These are phyloP conservation scores for Coemansia sp. DNA, from an alignment of 192 early-diverging fungal genomes.

Conservation along the genomic window DNA sequence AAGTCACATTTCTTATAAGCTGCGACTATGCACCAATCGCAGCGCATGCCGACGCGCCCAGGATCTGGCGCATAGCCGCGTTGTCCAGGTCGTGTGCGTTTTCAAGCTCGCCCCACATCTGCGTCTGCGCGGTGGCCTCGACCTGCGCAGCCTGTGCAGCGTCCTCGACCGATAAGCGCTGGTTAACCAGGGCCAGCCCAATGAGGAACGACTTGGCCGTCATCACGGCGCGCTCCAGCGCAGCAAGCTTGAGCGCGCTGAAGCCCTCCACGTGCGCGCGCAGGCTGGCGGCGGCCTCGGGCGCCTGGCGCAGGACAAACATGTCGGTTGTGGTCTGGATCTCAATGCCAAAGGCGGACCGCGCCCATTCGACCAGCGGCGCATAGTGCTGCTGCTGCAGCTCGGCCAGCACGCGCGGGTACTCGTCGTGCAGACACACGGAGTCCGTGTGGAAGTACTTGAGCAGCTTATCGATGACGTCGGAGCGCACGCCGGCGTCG, in stretches of 20 bases:
- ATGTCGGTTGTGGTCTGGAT: slow-evolving; percentile 75
- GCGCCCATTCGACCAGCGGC: slow-evolving; percentile 78
- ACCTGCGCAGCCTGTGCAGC: slow-evolving; percentile 78
- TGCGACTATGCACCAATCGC: slow-evolving; percentile 32
- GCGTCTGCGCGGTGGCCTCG: slow-evolving; percentile 84
- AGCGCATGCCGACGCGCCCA: slow-evolving; percentile 70
- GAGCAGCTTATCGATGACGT: slow-evolving; percentile 74
- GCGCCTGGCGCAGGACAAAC: slow-evolving; percentile 63
- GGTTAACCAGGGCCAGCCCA: slow-evolving; percentile 81
- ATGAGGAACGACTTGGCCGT: slow-evolving; percentile 89
- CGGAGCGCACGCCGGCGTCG: slow-evolving; percentile 57
- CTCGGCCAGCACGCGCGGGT: slow-evolving; percentile 73
- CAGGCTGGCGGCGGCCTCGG: slow-evolving; percentile 59
- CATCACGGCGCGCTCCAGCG: slow-evolving; percentile 86
- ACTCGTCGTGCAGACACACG: slow-evolving; percentile 79
- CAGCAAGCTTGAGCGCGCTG: slow-evolving; percentile 73
- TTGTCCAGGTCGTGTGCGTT: slow-evolving; percentile 59
- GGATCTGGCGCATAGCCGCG: slow-evolving; percentile 61
- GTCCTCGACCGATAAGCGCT: slow-evolving; percentile 67
- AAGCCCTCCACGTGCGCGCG: slow-evolving; percentile 56
- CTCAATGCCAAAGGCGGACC: slow-evolving; percentile 61
- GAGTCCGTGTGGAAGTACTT: slow-evolving; percentile 88
- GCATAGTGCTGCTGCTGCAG: slow-evolving; percentile 79
- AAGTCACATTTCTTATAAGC: too few species aligned
- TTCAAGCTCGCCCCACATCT: slow-evolving; percentile 89